Conservation (phyloP, 768 basidiomycete genomes). For the Kwoniella mangroviensis region DNA sequence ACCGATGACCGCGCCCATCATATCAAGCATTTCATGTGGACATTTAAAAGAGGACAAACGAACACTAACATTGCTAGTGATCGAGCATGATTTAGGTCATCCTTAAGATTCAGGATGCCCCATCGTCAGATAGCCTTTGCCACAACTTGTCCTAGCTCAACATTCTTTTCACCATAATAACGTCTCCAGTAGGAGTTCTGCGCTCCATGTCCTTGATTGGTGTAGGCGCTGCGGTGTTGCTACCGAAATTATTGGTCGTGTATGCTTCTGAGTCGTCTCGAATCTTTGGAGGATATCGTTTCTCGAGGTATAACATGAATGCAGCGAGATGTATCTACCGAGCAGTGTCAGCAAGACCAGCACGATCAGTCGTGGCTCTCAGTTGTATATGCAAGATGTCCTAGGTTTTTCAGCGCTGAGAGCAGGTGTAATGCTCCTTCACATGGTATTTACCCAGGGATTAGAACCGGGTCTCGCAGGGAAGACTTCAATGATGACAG, state of each 20-base stretch:
- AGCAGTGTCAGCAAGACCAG: not conserved
- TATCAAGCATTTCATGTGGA: too few species aligned
- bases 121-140: not conserved
- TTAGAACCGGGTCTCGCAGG: not conserved
- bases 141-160: not conserved
- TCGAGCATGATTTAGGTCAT: too few species aligned
- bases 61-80: too few species aligned
- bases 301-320: constrained; percentile 4
- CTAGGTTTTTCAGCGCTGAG: not conserved
- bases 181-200: not conserved
- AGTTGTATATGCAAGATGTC: not conserved
- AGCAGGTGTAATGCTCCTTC: not conserved
- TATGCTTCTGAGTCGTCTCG: not conserved
- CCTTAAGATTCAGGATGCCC: too few species aligned
- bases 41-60: too few species aligned
- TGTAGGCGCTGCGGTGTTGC: not conserved
- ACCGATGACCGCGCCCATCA: too few species aligned
- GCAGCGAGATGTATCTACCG: not conserved
- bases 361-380: not conserved
- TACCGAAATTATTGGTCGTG: not conserved
- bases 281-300: not conserved
- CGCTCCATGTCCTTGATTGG: not conserved
- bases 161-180: not conserved
- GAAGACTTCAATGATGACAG: not conserved
- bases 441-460: not conserved